Percentiles rank a stretch among this genome's conserved stretches.
These are phyloP conservation scores for Neurospora sp. DNA, from an alignment of 495 filamentous ascomycete genomes.

Conservation along the genomic window DNA sequence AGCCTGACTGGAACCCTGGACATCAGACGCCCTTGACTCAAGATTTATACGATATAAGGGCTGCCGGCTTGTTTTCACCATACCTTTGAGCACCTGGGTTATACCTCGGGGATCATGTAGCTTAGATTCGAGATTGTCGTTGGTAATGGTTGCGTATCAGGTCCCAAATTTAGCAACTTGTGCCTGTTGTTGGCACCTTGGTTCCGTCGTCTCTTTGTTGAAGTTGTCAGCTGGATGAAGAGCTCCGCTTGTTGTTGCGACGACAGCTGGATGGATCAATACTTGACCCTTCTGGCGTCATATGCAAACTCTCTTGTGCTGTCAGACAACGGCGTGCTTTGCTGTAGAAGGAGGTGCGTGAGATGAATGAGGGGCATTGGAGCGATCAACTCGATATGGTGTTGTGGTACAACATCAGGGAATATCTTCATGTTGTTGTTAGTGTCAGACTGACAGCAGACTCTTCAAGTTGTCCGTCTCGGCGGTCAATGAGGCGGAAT, in stretches of 20 bases:
- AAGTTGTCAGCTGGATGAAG: neutral
- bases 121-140: neutral
- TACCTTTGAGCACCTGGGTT: neutral
- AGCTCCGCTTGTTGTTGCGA: neutral
- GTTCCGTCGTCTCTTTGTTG: neutral
- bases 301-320: neutral
- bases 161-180: neutral
- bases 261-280: neutral
- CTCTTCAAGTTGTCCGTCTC: neutral
- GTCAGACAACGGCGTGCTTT: neutral
- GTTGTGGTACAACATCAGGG: neutral
- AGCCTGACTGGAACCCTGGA: neutral
- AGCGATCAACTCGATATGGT: neutral
- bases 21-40: neutral
- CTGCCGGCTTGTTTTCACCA: neutral
- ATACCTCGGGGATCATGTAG: neutral
- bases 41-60: neutral
- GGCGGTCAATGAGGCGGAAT: neutral
- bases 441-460: neutral
- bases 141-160: neutral
- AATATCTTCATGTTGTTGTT: neutral
- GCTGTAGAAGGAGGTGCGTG: neutral
- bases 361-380: neutral
- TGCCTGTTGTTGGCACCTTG: neutral
- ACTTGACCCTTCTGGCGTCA: neutral